phyloP scores from a whole-genome alignment of 163 green algal genomes.

The Scenedesmus sp. region DNA sequence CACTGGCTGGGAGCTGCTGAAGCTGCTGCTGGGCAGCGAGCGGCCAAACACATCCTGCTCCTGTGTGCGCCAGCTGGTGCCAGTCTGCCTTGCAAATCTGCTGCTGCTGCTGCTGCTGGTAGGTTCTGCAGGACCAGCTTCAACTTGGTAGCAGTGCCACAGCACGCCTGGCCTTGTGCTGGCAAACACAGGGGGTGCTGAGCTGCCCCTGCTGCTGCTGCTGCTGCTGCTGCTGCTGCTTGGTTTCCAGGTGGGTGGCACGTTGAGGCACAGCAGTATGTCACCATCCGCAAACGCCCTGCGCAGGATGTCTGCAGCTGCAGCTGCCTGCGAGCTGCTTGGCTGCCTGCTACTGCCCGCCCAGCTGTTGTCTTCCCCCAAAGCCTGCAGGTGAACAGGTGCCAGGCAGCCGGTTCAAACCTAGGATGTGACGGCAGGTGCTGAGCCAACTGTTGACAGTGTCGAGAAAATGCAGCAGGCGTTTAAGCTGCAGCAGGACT shows the following conservation, averaged over 20 bases:
- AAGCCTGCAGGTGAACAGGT: neutral
- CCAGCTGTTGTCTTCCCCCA: conserved; percentile 51
- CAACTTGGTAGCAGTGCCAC: conserved; percentile 47
- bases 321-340: neutral
- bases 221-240: neutral
- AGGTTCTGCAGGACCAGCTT: neutral
- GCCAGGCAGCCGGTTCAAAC: neutral
- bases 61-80: neutral
- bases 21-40: conserved; percentile 34
- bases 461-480: too few relatives aligned
- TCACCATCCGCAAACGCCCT: conserved; percentile 40
- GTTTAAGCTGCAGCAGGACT: too few relatives aligned
- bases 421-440: too few relatives aligned
- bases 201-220: neutral
- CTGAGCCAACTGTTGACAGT: neutral
- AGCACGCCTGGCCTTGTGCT: conserved; percentile 43
- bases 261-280: conserved; percentile 40
- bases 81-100: neutral
- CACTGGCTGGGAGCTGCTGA: neutral
- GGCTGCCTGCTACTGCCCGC: neutral
- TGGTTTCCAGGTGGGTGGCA: conserved; percentile 31
- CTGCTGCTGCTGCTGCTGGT: conserved; percentile 8
- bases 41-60: conserved; percentile 47
- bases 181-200: conserved; percentile 22
- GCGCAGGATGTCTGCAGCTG: conserved; percentile 7